Conservation (phyloP, 257 asterid genomes). For the Penstemon eatonii region DNA sequence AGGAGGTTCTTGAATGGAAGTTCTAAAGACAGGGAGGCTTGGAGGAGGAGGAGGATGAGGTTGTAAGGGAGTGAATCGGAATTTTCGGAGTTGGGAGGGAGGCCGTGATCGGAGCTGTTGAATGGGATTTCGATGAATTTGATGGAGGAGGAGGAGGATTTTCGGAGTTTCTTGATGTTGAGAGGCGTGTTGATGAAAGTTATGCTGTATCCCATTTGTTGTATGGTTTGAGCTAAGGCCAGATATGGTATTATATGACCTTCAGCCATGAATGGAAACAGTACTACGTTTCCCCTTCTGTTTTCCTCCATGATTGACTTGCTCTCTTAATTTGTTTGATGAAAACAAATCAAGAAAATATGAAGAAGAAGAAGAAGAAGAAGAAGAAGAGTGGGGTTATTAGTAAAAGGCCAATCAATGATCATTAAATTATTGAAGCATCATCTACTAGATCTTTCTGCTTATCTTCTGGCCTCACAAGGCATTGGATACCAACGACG, state of each 20-base stretch:
- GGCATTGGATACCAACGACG: too few relatives aligned
- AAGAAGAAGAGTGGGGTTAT: background rate
- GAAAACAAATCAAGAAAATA: too few relatives aligned
- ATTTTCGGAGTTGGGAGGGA: conserved; percentile 50
- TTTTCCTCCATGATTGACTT: too few relatives aligned
- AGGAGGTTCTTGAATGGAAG: conserved; percentile 36
- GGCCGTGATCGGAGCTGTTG: conserved; percentile 48
- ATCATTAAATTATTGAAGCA: too few relatives aligned
- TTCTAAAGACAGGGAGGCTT: conserved; percentile 37
- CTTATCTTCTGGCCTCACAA: too few relatives aligned
- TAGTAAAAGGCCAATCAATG: too few relatives aligned
- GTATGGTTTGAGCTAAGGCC: conserved; percentile 27
- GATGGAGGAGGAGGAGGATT: conserved; percentile 36
- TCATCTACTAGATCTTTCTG: too few relatives aligned
- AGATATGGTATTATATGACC: conserved; percentile 31
- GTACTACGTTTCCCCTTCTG: conserved; percentile 22
- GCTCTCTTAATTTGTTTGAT: too few relatives aligned
- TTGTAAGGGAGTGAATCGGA: conserved; percentile 46
- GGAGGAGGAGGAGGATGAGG: conserved; percentile 40
- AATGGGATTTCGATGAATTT: conserved; percentile 51
- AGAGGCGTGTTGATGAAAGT: conserved; percentile 36
- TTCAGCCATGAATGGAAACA: conserved; percentile 37
- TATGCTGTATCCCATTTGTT: conserved; percentile 3
- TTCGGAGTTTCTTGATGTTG: conserved; percentile 50
- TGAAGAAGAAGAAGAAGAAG: background rate